A percentile compares a stretch with the other conserved stretches of the same genome.
These are phyloP conservation scores for Babjeviella inositovora DNA, from an alignment of 805 yeast species.

Conservation along the genomic window DNA sequence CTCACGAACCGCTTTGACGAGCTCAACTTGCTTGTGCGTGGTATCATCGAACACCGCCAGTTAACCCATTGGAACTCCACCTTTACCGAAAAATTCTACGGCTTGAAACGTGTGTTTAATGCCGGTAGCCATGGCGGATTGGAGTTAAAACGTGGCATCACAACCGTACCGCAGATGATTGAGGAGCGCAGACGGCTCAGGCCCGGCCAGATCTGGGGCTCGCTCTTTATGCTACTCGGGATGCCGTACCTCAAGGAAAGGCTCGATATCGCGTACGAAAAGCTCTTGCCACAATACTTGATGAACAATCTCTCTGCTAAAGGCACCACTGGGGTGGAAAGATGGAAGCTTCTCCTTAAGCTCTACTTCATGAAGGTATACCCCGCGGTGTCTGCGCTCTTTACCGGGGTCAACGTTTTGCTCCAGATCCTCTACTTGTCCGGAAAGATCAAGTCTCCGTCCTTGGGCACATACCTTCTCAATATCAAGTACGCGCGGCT, in stretches of 20 bases:
- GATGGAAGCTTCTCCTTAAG: conserved; percentile 10
- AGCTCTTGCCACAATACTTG: conserved; percentile 40
- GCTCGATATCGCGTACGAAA: conserved; percentile 45
- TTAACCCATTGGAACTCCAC: conserved; percentile 66
- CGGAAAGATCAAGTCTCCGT: conserved; percentile 47
- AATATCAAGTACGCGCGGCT: conserved; percentile 53
- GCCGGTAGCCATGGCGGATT: conserved; percentile 3
- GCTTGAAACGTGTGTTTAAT: conserved; percentile 47
- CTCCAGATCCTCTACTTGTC: conserved; percentile 52
- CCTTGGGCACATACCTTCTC: conserved; percentile 42
- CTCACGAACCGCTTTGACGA: conserved; percentile 67
- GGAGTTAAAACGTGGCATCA: conserved; percentile 2
- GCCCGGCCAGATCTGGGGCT: conserved; percentile 29
- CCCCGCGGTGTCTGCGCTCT: conserved; percentile 35
- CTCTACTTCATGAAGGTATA: conserved; percentile 35
- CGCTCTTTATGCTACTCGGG: conserved; percentile 46
- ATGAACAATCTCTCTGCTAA: conserved; percentile 22
- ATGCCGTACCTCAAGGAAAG: conserved; percentile 58
- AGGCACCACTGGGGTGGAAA: conserved; percentile 11
- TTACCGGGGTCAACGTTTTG: conserved; percentile 32
- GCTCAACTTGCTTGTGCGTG: conserved; percentile 41
- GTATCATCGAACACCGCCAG: conserved; percentile 55
- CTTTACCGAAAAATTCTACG: conserved; percentile 86
- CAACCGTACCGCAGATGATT: conserved; percentile 11
- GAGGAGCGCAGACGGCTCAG: conserved; percentile 38